Conservation (phyloP, 2,329 filamentous ascomycete species). For the Fusarium poae region DNA sequence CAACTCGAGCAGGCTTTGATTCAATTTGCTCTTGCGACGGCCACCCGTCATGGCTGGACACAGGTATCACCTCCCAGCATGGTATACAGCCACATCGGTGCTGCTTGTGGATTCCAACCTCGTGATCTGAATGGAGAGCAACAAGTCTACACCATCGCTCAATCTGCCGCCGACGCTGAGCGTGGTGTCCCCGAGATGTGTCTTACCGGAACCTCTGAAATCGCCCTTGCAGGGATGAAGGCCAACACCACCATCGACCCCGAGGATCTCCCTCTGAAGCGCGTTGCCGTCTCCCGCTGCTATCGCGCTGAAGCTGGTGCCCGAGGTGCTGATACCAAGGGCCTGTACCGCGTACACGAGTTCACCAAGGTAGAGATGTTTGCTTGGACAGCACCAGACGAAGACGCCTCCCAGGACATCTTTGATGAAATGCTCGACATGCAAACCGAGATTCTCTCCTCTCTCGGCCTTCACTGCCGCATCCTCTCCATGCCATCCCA, state of each 20-base stretch:
- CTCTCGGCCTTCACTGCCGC: constrained; percentile 85
- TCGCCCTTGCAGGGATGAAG: constrained; percentile 91
- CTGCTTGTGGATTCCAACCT: constrained; percentile 94
- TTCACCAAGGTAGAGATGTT: constrained; percentile 99
- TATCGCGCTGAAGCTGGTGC: constrained; percentile 96
- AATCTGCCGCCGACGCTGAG: constrained; percentile 71
- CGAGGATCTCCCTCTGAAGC: constrained; percentile 77
- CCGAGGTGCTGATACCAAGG: constrained; percentile 90
- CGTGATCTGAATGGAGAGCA: constrained; percentile 91
- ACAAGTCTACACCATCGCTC: constrained; percentile 86
- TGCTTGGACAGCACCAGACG: constrained; percentile 81
- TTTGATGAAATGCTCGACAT: constrained; percentile 90
- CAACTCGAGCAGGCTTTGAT: constrained; percentile 95
- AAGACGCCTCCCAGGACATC: constrained; percentile 63
- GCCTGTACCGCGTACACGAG: constrained; percentile 95
- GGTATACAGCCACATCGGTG: constrained; percentile 91
- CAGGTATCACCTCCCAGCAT: constrained; percentile 87
- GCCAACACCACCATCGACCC: constrained; percentile 77
- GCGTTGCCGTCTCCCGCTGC: constrained; percentile 89
- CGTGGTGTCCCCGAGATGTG: constrained; percentile 76
- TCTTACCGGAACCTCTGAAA: constrained; percentile 92
- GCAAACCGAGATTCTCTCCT: constrained; percentile 84
- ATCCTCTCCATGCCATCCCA: constrained; percentile 91
- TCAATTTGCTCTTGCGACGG: constrained; percentile 83
- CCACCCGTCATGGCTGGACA: constrained; percentile 80